A percentile compares a stretch with the other conserved stretches of the same genome.
These are phyloP conservation scores for Cryptosporidium meleagridis DNA, from an alignment of 169 alveolate genomes.

Conservation along the genomic window DNA sequence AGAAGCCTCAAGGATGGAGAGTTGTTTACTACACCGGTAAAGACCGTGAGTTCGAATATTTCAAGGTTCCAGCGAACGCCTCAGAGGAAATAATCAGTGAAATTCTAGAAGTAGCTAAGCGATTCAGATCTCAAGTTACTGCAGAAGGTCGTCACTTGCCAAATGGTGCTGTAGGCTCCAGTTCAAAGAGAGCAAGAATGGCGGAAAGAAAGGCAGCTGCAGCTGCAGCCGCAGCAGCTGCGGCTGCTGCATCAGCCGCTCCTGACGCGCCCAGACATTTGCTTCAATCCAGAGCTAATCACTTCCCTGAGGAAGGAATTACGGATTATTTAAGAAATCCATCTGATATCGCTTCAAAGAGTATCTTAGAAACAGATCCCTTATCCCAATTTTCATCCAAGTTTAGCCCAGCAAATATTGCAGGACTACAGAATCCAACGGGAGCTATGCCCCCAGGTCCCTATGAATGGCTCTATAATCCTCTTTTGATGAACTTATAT, in stretches of 20 bases:
- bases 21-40: conserved; percentile 71
- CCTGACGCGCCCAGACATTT: conserved; percentile 4
- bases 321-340: conserved; percentile 20
- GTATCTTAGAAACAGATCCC: conserved; percentile 26
- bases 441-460: conserved; percentile 29
- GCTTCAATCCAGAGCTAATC: neutral
- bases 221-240: conserved; percentile 64
- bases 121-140: conserved; percentile 68
- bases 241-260: neutral
- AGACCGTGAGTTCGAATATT: conserved; percentile 71
- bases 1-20: conserved; percentile 75
- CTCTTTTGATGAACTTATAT: conserved; percentile 56
- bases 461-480: conserved; percentile 71
- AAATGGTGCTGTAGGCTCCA: conserved; percentile 67
- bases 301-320: conserved; percentile 13
- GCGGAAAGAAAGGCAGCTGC: conserved; percentile 71
- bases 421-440: neutral
- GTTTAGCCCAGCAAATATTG: neutral
- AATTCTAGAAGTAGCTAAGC: conserved; percentile 62
- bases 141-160: conserved; percentile 74
- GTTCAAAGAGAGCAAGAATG: conserved; percentile 68
- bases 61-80: conserved; percentile 69
- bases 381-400: conserved; percentile 21
- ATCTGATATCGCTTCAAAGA: conserved; percentile 29
- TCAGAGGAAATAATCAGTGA: conserved; percentile 72